Evolutionary conservation across 805 yeast genomes (phyloP).

Genomic region (Lachancea lanzarotensis): DNA sequence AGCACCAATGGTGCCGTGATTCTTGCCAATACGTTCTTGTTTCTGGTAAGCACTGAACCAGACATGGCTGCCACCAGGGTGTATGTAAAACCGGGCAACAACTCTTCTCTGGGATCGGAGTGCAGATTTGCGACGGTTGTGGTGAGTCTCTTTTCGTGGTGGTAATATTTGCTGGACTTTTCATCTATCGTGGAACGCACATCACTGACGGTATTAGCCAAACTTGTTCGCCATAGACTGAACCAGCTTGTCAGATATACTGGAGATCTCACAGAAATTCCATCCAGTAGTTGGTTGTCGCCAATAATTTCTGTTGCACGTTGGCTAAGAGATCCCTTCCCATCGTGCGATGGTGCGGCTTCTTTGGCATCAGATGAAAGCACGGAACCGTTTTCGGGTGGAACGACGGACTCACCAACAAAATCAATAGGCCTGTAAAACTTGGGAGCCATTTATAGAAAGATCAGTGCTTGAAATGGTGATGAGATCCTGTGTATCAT

Average conservation of each 20-base stretch:
- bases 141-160: constrained; percentile 46
- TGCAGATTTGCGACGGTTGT: constrained; percentile 47
- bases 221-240: constrained; percentile 13
- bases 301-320: constrained; percentile 15
- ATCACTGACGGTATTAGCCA: constrained; percentile 9
- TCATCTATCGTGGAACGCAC: constrained; percentile 35
- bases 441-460: constrained; percentile 12
- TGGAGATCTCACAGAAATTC: constrained; percentile 27
- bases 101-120: constrained; percentile 45
- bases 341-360: constrained; percentile 11
- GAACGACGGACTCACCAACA: constrained; percentile 23
- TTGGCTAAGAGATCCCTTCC: constrained; percentile 6
- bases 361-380: constrained; percentile 18
- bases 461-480: background rate
- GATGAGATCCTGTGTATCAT: too few relatives aligned
- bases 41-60: constrained; percentile 55
- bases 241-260: constrained; percentile 15
- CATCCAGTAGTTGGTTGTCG: constrained; percentile 21
- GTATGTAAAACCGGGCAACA: constrained; percentile 53
- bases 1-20: constrained; percentile 44
- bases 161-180: constrained; percentile 39
- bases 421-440: constrained; percentile 23
- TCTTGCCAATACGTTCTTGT: constrained; percentile 42
- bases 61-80: constrained; percentile 50
- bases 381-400: constrained; percentile 16